Conservation (phyloP, 352 stramenopile genomes). For the Pilasporangium apinafurcum region DNA sequence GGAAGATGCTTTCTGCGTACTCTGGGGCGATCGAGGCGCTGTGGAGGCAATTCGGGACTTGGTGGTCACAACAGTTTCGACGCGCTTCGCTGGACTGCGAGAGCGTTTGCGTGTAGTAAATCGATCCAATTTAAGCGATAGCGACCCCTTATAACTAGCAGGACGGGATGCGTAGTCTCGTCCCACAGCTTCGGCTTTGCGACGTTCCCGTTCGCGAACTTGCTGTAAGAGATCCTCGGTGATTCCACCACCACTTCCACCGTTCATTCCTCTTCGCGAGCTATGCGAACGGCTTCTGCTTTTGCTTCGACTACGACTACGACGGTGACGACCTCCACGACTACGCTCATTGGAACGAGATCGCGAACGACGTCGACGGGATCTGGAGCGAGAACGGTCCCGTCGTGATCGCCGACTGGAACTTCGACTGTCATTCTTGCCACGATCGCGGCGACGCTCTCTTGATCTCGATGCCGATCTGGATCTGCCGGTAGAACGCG, state of each 20-base stretch:
- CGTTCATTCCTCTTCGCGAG: too few relatives aligned
- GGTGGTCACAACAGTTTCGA: constrained; percentile 39
- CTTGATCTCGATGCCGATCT: constrained; percentile 30
- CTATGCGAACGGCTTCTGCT: constrained; percentile 16
- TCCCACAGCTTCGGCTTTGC: constrained; percentile 84
- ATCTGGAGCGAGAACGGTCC: constrained; percentile 15
- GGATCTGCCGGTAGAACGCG: constrained; percentile 15
- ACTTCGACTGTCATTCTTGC: constrained; percentile 5
- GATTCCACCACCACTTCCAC: constrained; percentile 10
- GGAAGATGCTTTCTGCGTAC: constrained; percentile 1
- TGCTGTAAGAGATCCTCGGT: constrained; percentile 87
- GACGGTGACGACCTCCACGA: constrained; percentile 16
- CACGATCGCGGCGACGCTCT: constrained; percentile 21
- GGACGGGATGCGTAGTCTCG: constrained; percentile 89
- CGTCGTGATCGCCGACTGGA: too few relatives aligned
- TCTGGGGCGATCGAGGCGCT: neutral
- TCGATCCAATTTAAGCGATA: constrained; percentile 88
- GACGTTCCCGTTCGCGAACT: constrained; percentile 88
- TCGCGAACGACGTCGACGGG: constrained; percentile 22
- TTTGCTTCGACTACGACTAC: constrained; percentile 16
- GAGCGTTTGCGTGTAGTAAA: constrained; percentile 74
- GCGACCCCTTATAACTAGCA: constrained; percentile 89
- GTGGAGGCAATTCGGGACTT: constrained; percentile 6
- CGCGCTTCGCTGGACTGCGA: constrained; percentile 57
- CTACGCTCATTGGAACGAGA: too few relatives aligned